These are phyloP conservation scores for Ophiostoma himal-ulmi DNA, from an alignment of 2,329 filamentous ascomycete genomes.

Conservation along the genomic window DNA sequence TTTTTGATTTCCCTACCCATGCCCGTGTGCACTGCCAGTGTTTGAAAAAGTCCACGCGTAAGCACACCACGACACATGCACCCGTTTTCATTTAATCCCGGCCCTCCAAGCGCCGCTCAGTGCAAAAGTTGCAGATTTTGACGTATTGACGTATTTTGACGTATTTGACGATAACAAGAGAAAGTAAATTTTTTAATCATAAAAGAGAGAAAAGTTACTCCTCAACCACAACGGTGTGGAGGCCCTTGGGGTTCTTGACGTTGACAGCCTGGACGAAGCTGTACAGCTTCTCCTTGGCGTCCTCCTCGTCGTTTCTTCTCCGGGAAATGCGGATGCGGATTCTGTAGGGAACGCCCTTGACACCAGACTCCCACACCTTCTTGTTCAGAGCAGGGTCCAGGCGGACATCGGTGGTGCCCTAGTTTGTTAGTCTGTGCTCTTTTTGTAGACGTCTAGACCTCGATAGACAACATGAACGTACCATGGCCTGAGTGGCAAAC, in stretches of 20 bases:
- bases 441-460: neutral
- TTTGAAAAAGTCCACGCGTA: neutral
- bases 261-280: slow-evolving; percentile 99
- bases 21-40: slow-evolving; percentile 16
- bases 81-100: slow-evolving; percentile 9
- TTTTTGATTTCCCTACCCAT: slow-evolving; percentile 20
- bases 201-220: slow-evolving; percentile 44
- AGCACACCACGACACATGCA: slow-evolving; percentile 8
- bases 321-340: slow-evolving; percentile 97
- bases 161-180: neutral
- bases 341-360: slow-evolving; percentile 98
- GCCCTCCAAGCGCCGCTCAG: neutral
- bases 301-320: slow-evolving; percentile 99
- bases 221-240: slow-evolving; percentile 83
- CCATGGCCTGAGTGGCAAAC: slow-evolving; percentile 92
- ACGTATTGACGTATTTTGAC: neutral
- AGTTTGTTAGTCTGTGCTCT: slow-evolving; percentile 3
- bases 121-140: neutral
- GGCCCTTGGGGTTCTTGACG: slow-evolving; percentile 98
- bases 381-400: slow-evolving; percentile 99
- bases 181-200: slow-evolving; percentile 11
- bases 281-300: slow-evolving; percentile 99
- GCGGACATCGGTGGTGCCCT: slow-evolving; percentile 97
- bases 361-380: slow-evolving; percentile 99
- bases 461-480: slow-evolving; percentile 48